These are phyloP conservation scores for Cyberlindnera galapagoensis DNA, from an alignment of 805 yeast species.

Conservation along the genomic window DNA sequence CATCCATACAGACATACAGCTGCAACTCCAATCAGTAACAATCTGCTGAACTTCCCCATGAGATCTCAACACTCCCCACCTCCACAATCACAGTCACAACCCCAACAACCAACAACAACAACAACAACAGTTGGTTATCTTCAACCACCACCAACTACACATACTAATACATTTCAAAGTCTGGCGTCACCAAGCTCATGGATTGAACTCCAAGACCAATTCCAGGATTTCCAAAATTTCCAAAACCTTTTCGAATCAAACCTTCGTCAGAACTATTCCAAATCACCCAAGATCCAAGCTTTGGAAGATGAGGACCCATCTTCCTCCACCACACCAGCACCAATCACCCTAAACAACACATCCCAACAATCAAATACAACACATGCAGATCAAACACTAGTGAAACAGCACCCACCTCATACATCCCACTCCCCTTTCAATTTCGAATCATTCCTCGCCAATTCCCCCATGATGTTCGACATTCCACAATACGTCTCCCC, in stretches of 20 bases:
- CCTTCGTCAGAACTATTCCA: conserved; percentile 14
- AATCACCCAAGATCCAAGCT: conserved; percentile 13
- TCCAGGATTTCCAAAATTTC: conserved; percentile 17
- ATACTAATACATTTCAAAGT: no score
- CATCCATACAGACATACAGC: conserved; percentile 14
- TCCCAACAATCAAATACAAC: neutral
- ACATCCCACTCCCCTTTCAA: conserved; percentile 4
- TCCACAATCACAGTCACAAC: conserved; percentile 3
- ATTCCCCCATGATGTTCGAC: conserved; percentile 4
- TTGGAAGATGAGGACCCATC: conserved; percentile 5
- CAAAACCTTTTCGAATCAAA: conserved; percentile 23
- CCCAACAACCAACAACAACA: conserved; percentile 1
- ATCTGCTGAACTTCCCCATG: conserved; percentile 13
- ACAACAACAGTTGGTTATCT: conserved; percentile 1
- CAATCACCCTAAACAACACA: neutral
- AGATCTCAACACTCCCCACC: conserved; percentile 8
- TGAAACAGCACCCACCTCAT: neutral
- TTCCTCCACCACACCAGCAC: neutral
- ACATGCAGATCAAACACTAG: neutral
- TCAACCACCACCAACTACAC: no score
- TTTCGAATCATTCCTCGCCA: conserved; percentile 6
- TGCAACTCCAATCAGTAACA: conserved; percentile 20
- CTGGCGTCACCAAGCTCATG: conserved; percentile 9
- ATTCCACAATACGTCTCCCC: conserved; percentile 9
- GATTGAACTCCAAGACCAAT: conserved; percentile 9